These are phyloP conservation scores for Kodamaea neixiangensis DNA, from an alignment of 805 yeast species.

Conservation along the genomic window DNA sequence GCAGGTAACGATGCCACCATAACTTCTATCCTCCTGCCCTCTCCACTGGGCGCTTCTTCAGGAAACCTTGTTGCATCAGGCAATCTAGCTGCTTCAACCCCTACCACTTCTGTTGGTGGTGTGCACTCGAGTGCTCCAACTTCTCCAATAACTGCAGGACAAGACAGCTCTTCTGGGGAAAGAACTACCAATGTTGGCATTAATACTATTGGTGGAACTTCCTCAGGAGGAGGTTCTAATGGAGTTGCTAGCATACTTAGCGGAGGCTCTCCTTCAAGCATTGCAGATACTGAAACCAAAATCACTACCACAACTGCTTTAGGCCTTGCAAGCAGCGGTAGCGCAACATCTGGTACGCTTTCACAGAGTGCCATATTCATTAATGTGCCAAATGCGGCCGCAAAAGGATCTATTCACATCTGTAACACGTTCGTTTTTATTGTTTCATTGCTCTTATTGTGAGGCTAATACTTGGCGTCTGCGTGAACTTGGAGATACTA, in stretches of 20 bases:
- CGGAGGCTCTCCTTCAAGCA: not conserved
- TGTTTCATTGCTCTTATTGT: not conserved
- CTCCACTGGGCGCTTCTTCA: too few relatives aligned
- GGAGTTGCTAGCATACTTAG: not conserved
- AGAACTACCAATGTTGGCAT: not conserved
- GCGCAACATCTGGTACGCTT: not conserved
- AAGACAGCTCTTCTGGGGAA: not conserved
- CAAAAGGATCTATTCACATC: not conserved
- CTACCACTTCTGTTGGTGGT: not conserved
- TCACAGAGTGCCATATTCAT: not conserved
- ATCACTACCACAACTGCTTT: not conserved
- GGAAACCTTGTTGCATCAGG: too few relatives aligned
- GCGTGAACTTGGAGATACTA: not conserved
- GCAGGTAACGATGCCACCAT: not conserved
- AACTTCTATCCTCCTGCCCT: too few relatives aligned
- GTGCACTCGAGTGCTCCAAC: not conserved
- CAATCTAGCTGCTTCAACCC: not conserved
- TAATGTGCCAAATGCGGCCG: not conserved
- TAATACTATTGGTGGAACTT: not conserved
- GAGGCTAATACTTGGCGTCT: not conserved
- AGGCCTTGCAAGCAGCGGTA: not conserved
- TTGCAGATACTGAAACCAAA: not conserved
- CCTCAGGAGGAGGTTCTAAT: not conserved
- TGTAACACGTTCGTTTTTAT: not conserved
- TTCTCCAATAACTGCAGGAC: not conserved